Evolutionary conservation across 2,329 filamentous ascomycete species (phyloP).

Genomic region (Pestalotiopsis sp.): DNA sequence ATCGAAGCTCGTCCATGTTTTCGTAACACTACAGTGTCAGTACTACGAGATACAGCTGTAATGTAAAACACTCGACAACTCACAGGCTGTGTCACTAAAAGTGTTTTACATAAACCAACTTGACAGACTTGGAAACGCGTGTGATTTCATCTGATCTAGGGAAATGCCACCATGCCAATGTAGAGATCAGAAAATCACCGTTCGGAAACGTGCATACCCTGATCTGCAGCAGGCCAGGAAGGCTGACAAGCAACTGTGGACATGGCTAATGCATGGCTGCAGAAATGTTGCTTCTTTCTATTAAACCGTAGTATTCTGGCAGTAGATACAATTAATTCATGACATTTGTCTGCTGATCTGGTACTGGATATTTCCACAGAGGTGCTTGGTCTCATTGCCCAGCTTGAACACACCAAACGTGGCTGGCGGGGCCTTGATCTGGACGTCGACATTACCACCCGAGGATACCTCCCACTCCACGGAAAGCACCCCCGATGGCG

Average conservation of each 20-base stretch:
- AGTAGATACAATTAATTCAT: background rate
- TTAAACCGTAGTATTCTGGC: background rate
- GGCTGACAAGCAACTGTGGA: background rate
- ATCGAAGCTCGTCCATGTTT: too few relatives aligned
- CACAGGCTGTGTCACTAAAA: background rate
- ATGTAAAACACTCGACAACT: background rate
- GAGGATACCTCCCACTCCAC: slow-evolving; percentile 22
- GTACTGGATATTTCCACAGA: slow-evolving; percentile 15
- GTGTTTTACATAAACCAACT: background rate
- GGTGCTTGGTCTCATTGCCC: slow-evolving; percentile 5
- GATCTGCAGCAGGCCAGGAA: background rate
- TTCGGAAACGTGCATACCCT: background rate
- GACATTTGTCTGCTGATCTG: background rate
- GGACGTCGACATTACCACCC: slow-evolving; percentile 9
- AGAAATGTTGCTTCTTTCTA: background rate
- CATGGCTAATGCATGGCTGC: background rate
- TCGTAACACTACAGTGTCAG: background rate
- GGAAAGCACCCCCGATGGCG: slow-evolving; percentile 27
- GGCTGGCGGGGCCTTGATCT: slow-evolving; percentile 16
- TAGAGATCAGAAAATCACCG: background rate
- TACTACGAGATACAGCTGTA: background rate
- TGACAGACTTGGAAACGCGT: background rate
- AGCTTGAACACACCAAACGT: slow-evolving; percentile 18
- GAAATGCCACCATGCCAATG: background rate
- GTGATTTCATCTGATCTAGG: background rate